Conservation (phyloP, 495 filamentous ascomycete genomes). For the Podospora sp. region DNA sequence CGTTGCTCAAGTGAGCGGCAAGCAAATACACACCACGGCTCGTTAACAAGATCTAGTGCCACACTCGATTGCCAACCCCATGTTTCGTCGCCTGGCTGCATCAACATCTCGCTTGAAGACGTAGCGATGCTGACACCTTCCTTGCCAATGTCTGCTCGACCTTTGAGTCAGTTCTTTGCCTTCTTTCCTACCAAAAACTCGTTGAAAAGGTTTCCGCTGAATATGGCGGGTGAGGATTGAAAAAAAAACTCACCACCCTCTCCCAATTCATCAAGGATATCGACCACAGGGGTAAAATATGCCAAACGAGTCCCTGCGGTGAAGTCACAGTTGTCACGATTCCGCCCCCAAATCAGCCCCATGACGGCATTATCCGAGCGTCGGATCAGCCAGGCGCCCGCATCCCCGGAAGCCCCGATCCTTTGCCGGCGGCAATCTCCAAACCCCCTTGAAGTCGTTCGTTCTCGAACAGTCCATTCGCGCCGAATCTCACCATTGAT, state of each 20-base stretch:
- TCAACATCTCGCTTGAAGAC: not conserved
- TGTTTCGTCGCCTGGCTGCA: no score
- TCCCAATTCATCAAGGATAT: slow-evolving; percentile 16
- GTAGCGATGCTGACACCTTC: not conserved
- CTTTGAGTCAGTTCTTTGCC: no score
- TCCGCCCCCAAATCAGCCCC: slow-evolving; percentile 26
- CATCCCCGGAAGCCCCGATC: slow-evolving; percentile 22
- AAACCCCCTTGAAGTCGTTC: no score
- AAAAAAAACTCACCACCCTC: not conserved
- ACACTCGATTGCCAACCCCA: not conserved
- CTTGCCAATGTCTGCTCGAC: not conserved
- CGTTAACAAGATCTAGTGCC: not conserved
- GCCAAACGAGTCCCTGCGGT: slow-evolving; percentile 14
- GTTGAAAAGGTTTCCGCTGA: no score
- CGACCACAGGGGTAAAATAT: slow-evolving; percentile 26
- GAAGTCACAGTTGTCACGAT: slow-evolving; percentile 18
- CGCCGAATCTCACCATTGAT: slow-evolving; percentile 16
- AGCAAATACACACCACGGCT: not conserved
- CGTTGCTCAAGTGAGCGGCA: not conserved
- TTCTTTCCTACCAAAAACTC: no score
- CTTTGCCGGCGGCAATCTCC: no score
- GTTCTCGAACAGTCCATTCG: slow-evolving; percentile 27
- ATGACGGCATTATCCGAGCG: slow-evolving; percentile 22
- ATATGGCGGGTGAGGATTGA: no score
- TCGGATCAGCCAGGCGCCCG: slow-evolving; percentile 28